These are phyloP conservation scores for Eucalyptus virginea DNA, from an alignment of 345 rosid genomes.

Conservation along the genomic window DNA sequence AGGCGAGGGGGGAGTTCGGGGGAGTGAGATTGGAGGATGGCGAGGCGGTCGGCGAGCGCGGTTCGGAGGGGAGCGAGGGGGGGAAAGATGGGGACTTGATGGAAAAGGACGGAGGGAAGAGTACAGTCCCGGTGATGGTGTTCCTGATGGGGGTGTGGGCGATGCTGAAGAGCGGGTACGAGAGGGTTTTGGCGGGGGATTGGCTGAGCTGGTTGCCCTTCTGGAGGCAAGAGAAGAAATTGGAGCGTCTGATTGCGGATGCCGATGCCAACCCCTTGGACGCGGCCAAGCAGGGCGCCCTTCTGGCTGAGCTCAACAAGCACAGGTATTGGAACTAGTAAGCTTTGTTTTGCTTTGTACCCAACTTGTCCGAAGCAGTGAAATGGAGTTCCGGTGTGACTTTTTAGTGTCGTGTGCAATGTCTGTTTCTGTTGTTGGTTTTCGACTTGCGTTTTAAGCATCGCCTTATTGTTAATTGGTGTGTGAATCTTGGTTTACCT, in stretches of 20 bases:
- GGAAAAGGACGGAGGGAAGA: slow-evolving; percentile 8
- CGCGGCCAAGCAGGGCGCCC: slow-evolving; percentile 48
- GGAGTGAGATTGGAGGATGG: neutral
- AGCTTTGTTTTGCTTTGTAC: neutral
- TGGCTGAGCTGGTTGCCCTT: slow-evolving; percentile 78
- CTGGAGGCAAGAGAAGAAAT: slow-evolving; percentile 58
- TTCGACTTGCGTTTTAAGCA: neutral
- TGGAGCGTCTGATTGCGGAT: slow-evolving; percentile 64
- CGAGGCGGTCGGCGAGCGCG: slow-evolving; percentile 1
- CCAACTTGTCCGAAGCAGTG: neutral
- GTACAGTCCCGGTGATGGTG: slow-evolving; percentile 31
- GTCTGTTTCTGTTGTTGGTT: neutral
- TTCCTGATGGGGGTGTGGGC: slow-evolving; percentile 64
- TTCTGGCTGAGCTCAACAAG: slow-evolving; percentile 81
- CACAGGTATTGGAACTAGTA: slow-evolving; percentile 28
- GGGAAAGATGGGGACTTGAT: neutral
- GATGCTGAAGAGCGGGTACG: slow-evolving; percentile 22
- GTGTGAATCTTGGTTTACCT: neutral
- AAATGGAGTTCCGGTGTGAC: neutral
- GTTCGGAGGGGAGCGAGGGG: neutral
- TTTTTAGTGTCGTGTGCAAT: neutral
- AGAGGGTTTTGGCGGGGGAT: slow-evolving; percentile 36
- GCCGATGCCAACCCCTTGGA: slow-evolving; percentile 86
- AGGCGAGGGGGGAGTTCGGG: neutral
- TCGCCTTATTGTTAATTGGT: neutral